Base-by-base conservation (phyloP, 2,329 filamentous ascomycete genomes). In the Fusarium sp. region DNA sequence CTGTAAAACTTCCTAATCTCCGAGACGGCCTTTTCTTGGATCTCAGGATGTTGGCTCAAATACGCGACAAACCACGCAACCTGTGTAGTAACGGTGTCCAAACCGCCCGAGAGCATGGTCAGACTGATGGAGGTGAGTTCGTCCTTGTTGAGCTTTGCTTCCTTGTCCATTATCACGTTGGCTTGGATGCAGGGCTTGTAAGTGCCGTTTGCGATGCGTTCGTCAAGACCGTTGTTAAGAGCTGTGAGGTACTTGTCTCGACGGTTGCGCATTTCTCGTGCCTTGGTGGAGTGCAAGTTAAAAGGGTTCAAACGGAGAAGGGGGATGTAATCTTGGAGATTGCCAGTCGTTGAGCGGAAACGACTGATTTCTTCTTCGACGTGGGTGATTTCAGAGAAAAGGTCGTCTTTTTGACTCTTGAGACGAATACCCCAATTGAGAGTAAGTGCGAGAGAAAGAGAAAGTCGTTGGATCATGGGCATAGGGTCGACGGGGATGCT, bases 371-470 rank as follows among this genome's bases (percentile, higher is more conserved):
- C 86, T 46, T 90, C 88, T 70, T 91, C 89, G 22, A 91, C 89
- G 52, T 90, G 84, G 3, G 87, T 90, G 65, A 91, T 90, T 75
- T 91, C 89, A 22, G 86, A 81, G 68, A 91, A 90, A n/a, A 91
- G 80, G 11, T 85, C 82, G 59, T 89, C 86, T n/a, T 91, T 83
- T 60, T 90, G 86, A 20, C 85, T 80, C 71, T 79, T 88, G 17
- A 92, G 86, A 0, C 90, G 85, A 0, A 87, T 86, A 0, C 90
- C 91, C 89, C 89, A 92, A 76, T 92, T 92, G 20, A 92, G 81
- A 0, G 90, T 92, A 31, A 92, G 78, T 0, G 89, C 86, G 6
- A 92, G 82, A n/a, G 87, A 90, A 7, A 92, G 80, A 17, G 86
- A 88, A 0, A 92, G 83, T 1, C 90, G 86, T 74, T 92, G 90